Conservation (phyloP, 257 asterid species). For the Salvia miltiorrhiza region DNA sequence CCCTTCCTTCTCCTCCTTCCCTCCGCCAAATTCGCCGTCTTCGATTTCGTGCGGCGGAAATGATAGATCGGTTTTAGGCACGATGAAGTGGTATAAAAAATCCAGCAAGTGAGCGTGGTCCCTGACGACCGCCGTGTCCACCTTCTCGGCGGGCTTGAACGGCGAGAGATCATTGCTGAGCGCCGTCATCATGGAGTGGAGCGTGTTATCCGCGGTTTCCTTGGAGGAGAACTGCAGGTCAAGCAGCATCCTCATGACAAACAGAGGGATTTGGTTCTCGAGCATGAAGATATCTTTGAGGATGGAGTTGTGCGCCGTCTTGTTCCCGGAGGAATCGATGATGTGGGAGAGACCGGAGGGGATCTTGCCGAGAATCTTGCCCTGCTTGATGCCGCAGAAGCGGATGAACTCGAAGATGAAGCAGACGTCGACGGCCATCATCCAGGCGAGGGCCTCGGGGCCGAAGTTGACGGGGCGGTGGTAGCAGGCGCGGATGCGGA, state of each 20-base stretch:
- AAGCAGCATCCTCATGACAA: slow-evolving; percentile 39
- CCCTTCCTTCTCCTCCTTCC: neutral
- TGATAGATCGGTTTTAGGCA: slow-evolving; percentile 28
- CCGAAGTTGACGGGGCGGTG: slow-evolving; percentile 37
- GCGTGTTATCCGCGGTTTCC: slow-evolving; percentile 32
- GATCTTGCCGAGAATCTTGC: slow-evolving; percentile 25
- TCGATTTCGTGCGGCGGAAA: slow-evolving; percentile 15
- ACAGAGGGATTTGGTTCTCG: slow-evolving; percentile 67
- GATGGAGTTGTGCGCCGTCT: slow-evolving; percentile 41
- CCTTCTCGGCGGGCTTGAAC: slow-evolving; percentile 26
- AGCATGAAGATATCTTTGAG: slow-evolving; percentile 55
- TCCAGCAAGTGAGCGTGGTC: slow-evolving; percentile 44
- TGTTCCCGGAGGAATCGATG: slow-evolving; percentile 42
- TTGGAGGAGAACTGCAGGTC: slow-evolving; percentile 36
- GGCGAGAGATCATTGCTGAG: slow-evolving; percentile 41
- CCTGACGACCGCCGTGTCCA: neutral
- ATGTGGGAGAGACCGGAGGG: slow-evolving; percentile 43
- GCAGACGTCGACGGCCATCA: slow-evolving; percentile 56
- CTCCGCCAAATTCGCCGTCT: neutral
- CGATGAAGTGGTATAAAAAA: slow-evolving; percentile 46
- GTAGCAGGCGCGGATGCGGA: slow-evolving; percentile 42
- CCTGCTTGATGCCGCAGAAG: slow-evolving; percentile 34
- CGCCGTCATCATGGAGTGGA: slow-evolving; percentile 22
- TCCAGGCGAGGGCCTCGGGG: slow-evolving; percentile 55
- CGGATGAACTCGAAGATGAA: slow-evolving; percentile 56